A percentile compares a stretch with the other conserved stretches of the same genome.
Conservation (phyloP, 352 stramenopile species). For the Pythium guiyangense region DNA sequence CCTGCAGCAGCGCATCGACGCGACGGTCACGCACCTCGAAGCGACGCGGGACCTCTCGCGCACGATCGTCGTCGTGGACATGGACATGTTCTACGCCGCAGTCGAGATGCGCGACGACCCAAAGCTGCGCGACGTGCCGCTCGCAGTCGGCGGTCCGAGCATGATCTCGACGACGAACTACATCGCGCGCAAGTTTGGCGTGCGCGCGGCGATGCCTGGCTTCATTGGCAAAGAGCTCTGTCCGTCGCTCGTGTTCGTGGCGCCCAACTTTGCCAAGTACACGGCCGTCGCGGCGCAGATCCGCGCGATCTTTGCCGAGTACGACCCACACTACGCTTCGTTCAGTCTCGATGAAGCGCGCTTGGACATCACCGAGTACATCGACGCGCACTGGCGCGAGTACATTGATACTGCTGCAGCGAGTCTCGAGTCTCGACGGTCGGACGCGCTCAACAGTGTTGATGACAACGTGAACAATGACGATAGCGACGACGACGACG, state of each 20-base stretch:
- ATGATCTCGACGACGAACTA: conserved; percentile 98
- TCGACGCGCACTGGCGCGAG: conserved; percentile 52
- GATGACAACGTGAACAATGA: conserved; percentile 3
- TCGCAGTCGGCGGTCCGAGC: conserved; percentile 88
- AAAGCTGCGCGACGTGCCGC: conserved; percentile 80
- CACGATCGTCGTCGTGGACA: conserved; percentile 91
- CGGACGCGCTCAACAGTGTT: not conserved
- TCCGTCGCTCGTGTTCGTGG: conserved; percentile 91
- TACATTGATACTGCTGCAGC: conserved; percentile 21
- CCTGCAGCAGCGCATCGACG: conserved; percentile 38
- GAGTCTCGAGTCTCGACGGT: too few species aligned
- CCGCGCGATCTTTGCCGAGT: conserved; percentile 85
- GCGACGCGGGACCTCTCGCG: conserved; percentile 43
- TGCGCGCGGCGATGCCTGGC: conserved; percentile 94
- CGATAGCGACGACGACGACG: conserved; percentile 11
- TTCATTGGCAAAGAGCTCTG: conserved; percentile 96
- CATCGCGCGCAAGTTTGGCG: conserved; percentile 90
- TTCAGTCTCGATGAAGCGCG: conserved; percentile 95
- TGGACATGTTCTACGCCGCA: conserved; percentile 98
- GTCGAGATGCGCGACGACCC: conserved; percentile 94
- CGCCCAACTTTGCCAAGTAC: conserved; percentile 92
- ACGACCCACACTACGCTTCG: conserved; percentile 89
- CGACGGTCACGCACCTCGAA: conserved; percentile 48
- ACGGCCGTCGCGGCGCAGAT: conserved; percentile 65
- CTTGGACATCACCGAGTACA: conserved; percentile 91